These are phyloP conservation scores for Grigorovia humatica DNA, from an alignment of 805 yeast genomes.

Conservation along the genomic window DNA sequence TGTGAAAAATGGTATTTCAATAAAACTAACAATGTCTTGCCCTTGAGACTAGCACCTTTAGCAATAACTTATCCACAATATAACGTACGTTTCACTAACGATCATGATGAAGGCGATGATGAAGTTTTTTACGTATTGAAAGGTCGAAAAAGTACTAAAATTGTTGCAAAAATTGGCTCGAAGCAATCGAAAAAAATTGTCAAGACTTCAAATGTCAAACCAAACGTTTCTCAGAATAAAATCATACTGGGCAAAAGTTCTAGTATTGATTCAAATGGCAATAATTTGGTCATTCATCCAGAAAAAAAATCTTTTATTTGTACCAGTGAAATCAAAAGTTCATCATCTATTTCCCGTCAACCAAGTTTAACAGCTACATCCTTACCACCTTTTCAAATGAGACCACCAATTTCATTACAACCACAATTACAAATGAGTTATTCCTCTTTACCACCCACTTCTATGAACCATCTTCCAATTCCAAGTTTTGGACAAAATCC, in stretches of 20 bases:
- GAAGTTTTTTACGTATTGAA: background rate
- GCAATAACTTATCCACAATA: background rate
- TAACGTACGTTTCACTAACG: background rate
- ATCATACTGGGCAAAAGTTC: background rate
- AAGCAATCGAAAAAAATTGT: background rate
- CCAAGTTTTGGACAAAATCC: background rate
- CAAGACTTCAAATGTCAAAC: background rate
- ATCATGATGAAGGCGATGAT: background rate
- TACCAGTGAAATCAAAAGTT: background rate
- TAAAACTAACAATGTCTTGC: background rate
- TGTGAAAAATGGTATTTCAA: constrained; percentile 18
- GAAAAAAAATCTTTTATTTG: background rate
- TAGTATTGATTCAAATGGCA: background rate
- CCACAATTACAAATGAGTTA: background rate
- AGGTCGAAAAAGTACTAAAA: background rate
- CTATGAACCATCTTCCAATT: background rate
- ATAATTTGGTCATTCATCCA: background rate
- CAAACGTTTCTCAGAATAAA: background rate
- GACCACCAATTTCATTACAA: background rate
- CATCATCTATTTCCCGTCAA: background rate
- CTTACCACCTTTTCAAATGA: no score
- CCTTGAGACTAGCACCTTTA: background rate
- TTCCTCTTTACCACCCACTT: background rate
- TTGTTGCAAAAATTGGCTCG: background rate
- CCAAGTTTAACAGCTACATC: background rate